Evolutionary conservation across 768 basidiomycete genomes (phyloP), one percentile per base, ranked within the genome.

Genomic region (Suillus decipiens): DNA sequence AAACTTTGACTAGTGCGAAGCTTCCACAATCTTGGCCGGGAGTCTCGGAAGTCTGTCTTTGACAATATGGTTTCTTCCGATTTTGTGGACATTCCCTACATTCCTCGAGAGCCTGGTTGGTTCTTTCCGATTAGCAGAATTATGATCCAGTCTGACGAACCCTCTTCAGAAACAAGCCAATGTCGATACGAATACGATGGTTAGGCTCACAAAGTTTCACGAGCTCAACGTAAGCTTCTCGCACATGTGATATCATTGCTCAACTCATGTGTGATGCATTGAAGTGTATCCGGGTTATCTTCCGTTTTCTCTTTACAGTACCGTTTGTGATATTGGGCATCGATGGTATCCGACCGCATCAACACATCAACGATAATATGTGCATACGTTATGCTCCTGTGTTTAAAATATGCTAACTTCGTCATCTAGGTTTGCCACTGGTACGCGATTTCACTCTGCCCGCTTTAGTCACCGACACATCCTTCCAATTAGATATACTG

Each of bases 181-280:
- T 9, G 87, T 91, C 10, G 92, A 93, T 59, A 80, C 68, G 19
- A 78, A 68, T 36, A 91, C 88, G 3, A 80, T 93, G 54, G 81
- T 90, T 24, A 86, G 91, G 24, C 75, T 95, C 57, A 88, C 88
- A 41, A 93, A 88, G 66, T 94, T 91, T 70, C 89, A 90, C 45
- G 90, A 94, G 69, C 75, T 93, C 45, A 95, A 95, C 67, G 92
- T 93, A 66, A 41, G 90, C 76, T 7, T 33, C 24, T 15, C 17
- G 14, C 34, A 51, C 11, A 2, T 62, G 37, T 6, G 19, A 34
- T 5, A 24, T 28, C 1, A 36, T 33, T 17, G 22, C 10, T 22
- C 3, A 14, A 31, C 43, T 34, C 43, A 65, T 61, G 61, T 39
- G 64, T 14, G 34, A 3, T 28, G 19, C 4, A 2, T 66, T 11